Evolutionary conservation across 1,139 yeast genomes (phyloP).

Genomic region (Candida frijolesensis): DNA sequence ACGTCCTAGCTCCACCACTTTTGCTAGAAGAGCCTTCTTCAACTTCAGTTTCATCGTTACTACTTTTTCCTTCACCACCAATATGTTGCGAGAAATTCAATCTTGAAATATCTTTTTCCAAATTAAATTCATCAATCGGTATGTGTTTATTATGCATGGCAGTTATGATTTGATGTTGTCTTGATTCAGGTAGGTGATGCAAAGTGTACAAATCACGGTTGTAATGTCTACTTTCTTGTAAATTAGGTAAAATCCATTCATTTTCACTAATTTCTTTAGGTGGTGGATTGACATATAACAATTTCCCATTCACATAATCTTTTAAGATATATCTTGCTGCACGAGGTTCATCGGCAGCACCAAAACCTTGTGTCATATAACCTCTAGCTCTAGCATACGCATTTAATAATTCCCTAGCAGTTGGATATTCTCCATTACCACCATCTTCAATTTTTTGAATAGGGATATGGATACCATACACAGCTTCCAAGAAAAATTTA

Average conservation of each 20-base stretch:
- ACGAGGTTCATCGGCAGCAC: constrained; percentile 95
- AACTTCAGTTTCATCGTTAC: constrained; percentile 19
- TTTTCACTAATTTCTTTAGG: constrained; percentile 48
- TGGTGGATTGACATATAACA: constrained; percentile 86
- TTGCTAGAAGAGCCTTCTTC: constrained; percentile 26
- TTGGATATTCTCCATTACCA: constrained; percentile 79
- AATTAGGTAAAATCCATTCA: constrained; percentile 37
- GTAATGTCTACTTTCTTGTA: constrained; percentile 60
- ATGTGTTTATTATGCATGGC: constrained; percentile 63
- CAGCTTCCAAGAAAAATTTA: constrained; percentile 82
- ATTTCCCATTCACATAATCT: constrained; percentile 92
- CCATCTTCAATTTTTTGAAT: constrained; percentile 79
- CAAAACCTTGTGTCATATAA: constrained; percentile 95
- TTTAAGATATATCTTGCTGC: constrained; percentile 91
- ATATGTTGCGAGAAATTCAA: constrained; percentile 82
- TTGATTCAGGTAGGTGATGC: constrained; percentile 64
- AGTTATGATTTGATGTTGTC: constrained; percentile 67
- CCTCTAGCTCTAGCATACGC: constrained; percentile 98
- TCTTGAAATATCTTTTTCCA: constrained; percentile 67
- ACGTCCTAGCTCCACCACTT: constrained; percentile 39
- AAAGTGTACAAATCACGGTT: constrained; percentile 74
- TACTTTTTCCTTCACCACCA: constrained; percentile 32
- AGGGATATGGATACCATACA: constrained; percentile 89
- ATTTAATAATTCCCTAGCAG: constrained; percentile 83
- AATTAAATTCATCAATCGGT: constrained; percentile 54